Percentiles rank a stretch among this genome's conserved stretches.
Evolutionary conservation across 192 early-diverging fungal species (phyloP).

Genomic region (Entomortierella beljakovae): DNA sequence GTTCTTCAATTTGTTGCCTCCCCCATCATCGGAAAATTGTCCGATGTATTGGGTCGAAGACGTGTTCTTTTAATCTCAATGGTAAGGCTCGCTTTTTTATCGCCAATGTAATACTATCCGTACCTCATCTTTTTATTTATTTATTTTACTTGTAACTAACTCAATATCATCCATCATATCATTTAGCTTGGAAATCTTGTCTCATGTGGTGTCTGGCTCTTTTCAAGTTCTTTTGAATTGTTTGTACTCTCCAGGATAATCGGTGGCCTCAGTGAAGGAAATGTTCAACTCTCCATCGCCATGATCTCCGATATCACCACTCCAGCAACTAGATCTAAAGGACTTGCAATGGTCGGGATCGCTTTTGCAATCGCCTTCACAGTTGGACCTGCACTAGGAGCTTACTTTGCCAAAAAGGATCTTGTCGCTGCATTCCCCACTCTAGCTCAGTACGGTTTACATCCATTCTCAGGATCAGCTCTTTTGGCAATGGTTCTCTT

Average conservation of each 20-base stretch:
- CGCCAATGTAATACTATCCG: background rate
- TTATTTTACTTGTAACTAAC: background rate
- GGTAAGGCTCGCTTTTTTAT: slow-evolving; percentile 55
- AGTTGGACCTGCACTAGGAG: slow-evolving; percentile 91
- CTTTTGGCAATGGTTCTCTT: slow-evolving; percentile 88
- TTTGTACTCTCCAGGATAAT: slow-evolving; percentile 91
- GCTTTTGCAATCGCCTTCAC: slow-evolving; percentile 98
- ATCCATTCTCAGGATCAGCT: slow-evolving; percentile 90
- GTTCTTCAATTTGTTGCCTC: slow-evolving; percentile 91
- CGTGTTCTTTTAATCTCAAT: slow-evolving; percentile 87
- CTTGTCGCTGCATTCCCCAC: slow-evolving; percentile 53
- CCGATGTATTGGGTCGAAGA: slow-evolving; percentile 85
- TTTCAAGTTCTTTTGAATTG: slow-evolving; percentile 81
- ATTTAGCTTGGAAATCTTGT: slow-evolving; percentile 85
- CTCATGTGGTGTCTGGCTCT: slow-evolving; percentile 93
- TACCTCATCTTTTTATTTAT: background rate
- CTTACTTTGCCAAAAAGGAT: slow-evolving; percentile 76
- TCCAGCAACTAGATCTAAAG: slow-evolving; percentile 75
- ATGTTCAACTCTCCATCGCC: slow-evolving; percentile 96
- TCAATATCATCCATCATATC: background rate
- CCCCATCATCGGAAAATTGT: slow-evolving; percentile 84
- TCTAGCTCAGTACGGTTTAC: slow-evolving; percentile 60
- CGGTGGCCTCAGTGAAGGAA: slow-evolving; percentile 96
- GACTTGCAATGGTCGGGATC: slow-evolving; percentile 94
- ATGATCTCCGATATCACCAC: slow-evolving; percentile 96